These are phyloP conservation scores for Ceratobasidium sp. DNA, from an alignment of 1,284 basidiomycete genomes.

Conservation along the genomic window DNA sequence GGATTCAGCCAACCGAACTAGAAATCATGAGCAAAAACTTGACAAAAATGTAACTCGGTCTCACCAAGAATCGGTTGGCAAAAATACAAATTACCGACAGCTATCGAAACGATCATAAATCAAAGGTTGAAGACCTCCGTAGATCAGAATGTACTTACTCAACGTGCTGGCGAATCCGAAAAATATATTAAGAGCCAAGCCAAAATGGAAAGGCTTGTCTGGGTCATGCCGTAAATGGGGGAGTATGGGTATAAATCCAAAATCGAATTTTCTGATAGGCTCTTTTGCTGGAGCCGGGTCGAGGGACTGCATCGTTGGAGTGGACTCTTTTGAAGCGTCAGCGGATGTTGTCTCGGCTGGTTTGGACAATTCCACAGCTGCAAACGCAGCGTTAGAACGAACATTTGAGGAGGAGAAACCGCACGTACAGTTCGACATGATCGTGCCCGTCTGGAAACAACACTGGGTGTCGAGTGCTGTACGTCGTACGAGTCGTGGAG, in stretches of 20 bases:
- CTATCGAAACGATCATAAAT: constrained; percentile 48
- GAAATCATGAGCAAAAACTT: neutral
- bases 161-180: constrained; percentile 79
- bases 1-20: constrained; percentile 32
- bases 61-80: constrained; percentile 37
- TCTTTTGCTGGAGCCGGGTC: neutral
- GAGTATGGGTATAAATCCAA: constrained; percentile 76
- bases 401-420: too few species aligned
- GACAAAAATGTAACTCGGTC: neutral
- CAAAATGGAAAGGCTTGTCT: constrained; percentile 67
- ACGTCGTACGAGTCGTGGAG: too few species aligned
- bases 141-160: constrained; percentile 41
- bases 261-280: constrained; percentile 53
- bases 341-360: neutral
- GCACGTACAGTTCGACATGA: too few species aligned
- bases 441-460: too few species aligned
- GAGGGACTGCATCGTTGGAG: neutral
- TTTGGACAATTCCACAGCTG: neutral
- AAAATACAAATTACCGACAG: constrained; percentile 37
- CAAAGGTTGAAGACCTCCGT: neutral
- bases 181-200: constrained; percentile 66
- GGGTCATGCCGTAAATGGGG: constrained; percentile 69
- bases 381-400: neutral
- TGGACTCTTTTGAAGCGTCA: neutral
- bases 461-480: too few species aligned